These are phyloP conservation scores for Artemisia argyi DNA, from an alignment of 129 eudicot genomes.

Conservation along the genomic window DNA sequence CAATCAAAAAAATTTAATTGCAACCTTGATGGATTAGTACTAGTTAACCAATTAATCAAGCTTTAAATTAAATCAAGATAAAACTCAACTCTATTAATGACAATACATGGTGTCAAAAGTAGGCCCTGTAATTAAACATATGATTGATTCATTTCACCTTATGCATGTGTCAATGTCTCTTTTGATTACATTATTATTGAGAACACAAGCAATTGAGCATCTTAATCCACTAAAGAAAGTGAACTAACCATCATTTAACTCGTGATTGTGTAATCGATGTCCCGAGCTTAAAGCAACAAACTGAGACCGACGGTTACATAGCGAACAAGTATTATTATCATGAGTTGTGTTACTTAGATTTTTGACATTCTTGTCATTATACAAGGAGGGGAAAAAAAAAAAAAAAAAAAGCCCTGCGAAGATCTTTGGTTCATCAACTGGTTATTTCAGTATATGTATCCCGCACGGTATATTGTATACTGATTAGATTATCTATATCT, in stretches of 20 bases:
- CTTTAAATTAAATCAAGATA: neutral
- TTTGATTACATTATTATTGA: conserved; percentile 36
- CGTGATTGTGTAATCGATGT: conserved; percentile 14
- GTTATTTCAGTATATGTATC: no score
- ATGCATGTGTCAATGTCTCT: conserved; percentile 15
- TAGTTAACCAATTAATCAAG: neutral
- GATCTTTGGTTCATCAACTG: no score
- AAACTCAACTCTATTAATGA: conserved; percentile 20
- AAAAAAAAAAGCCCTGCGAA: no score
- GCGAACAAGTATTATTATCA: neutral
- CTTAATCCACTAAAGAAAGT: conserved; percentile 18
- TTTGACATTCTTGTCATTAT: neutral
- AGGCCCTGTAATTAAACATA: conserved; percentile 16
- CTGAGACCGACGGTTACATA: neutral
- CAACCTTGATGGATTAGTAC: neutral
- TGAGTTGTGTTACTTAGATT: neutral
- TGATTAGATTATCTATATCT: no score
- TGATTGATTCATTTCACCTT: conserved; percentile 37
- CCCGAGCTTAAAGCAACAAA: conserved; percentile 21
- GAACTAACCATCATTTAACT: conserved; percentile 20
- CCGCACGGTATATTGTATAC: no score
- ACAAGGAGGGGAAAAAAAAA: no score
- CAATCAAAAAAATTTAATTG: neutral
- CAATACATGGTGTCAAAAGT: conserved; percentile 8
- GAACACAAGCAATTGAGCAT: conserved; percentile 33